Evolutionary conservation across 139 green algal species (phyloP).

Genomic region (Coelastrella sp.): DNA sequence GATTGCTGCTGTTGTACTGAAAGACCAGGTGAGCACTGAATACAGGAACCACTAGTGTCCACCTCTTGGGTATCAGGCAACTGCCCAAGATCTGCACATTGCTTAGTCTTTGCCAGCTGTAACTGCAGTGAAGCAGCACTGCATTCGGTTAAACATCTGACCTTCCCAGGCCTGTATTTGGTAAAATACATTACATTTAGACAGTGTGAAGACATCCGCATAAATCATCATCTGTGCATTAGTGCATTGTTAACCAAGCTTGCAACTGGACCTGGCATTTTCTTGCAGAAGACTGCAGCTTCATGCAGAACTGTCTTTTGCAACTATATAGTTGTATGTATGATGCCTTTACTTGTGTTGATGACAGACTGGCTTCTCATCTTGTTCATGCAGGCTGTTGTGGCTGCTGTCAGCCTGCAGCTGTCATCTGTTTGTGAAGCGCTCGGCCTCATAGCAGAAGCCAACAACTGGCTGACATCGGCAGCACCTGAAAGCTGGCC

Average conservation of each 20-base stretch:
- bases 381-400: background rate
- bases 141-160: too few species aligned
- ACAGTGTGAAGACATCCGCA: too few species aligned
- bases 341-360: too few species aligned
- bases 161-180: too few species aligned
- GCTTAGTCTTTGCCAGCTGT: background rate
- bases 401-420: background rate
- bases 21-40: constrained; percentile 46
- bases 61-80: background rate
- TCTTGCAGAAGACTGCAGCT: too few species aligned
- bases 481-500: constrained; percentile 31
- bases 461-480: background rate
- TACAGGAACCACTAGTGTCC: background rate
- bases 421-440: constrained; percentile 12
- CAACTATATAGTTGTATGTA: too few species aligned
- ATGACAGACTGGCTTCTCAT: too few species aligned
- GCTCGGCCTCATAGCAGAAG: background rate
- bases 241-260: too few species aligned
- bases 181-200: too few species aligned
- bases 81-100: background rate
- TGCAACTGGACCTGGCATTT: too few species aligned
- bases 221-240: too few species aligned
- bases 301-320: too few species aligned
- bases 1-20: constrained; percentile 53
- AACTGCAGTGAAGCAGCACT: background rate